These are phyloP conservation scores for Oldenlandia corymbosa DNA, from an alignment of 257 asterid species.

Conservation along the genomic window DNA sequence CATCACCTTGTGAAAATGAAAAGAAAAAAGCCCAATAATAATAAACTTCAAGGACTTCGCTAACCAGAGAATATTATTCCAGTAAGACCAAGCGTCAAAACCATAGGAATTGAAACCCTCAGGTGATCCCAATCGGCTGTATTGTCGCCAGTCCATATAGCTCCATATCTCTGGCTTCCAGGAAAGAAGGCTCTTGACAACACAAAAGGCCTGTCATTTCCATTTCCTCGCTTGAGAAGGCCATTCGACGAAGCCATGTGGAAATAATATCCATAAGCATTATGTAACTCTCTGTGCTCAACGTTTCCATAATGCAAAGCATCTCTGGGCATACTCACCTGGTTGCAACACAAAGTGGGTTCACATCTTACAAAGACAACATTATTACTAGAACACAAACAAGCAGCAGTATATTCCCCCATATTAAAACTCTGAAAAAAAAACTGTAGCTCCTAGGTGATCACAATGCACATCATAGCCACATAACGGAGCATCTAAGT, in stretches of 20 bases:
- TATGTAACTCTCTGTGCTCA: conserved; percentile 92
- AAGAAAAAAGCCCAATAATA: background rate
- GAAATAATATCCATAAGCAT: conserved; percentile 91
- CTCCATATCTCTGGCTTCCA: conserved; percentile 93
- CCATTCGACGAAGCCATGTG: conserved; percentile 98
- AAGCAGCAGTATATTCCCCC: background rate
- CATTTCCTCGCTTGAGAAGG: conserved; percentile 73
- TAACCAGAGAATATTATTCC: conserved; percentile 86
- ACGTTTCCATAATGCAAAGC: conserved; percentile 80
- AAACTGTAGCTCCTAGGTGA: background rate
- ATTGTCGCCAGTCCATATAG: conserved; percentile 98
- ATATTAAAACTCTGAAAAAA: background rate
- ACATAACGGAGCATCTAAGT: background rate
- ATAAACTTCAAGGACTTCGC: conserved; percentile 23
- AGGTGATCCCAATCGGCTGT: conserved; percentile 95
- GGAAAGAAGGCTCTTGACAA: conserved; percentile 92
- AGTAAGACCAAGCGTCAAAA: conserved; percentile 83
- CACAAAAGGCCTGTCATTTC: conserved; percentile 90
- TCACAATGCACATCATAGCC: background rate
- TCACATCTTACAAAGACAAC: background rate
- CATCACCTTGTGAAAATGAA: conserved; percentile 14
- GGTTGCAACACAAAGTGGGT: conserved; percentile 17
- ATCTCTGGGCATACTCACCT: conserved; percentile 95
- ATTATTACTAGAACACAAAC: background rate
- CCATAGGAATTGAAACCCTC: conserved; percentile 88